phyloP scores from a whole-genome alignment of 805 yeast genomes.

The Cyberlindnera mrakii region DNA sequence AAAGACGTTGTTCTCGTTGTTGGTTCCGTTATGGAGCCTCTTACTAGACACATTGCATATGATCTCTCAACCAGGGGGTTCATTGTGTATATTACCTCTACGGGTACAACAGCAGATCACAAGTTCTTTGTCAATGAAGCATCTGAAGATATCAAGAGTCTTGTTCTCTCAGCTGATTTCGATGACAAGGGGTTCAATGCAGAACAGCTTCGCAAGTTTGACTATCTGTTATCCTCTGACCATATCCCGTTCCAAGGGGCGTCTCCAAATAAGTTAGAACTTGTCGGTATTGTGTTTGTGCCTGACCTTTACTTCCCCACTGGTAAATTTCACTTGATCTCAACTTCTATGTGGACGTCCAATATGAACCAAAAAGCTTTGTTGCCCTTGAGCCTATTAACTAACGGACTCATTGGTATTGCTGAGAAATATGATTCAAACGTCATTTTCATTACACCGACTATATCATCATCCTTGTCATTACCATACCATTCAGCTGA shows the following conservation, averaged over 20 bases:
- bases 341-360: slow-evolving; percentile 44
- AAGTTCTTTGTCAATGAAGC: slow-evolving; percentile 50
- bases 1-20: slow-evolving; percentile 68
- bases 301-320: slow-evolving; percentile 66
- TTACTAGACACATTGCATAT: slow-evolving; percentile 60
- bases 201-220: slow-evolving; percentile 42
- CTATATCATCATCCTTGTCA: slow-evolving; percentile 45
- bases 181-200: slow-evolving; percentile 35
- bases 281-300: slow-evolving; percentile 61
- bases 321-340: slow-evolving; percentile 59
- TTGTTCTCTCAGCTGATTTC: slow-evolving; percentile 44
- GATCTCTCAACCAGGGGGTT: slow-evolving; percentile 78
- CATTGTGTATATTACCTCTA: slow-evolving; percentile 64
- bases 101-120: slow-evolving; percentile 29
- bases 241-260: slow-evolving; percentile 57
- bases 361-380: slow-evolving; percentile 39
- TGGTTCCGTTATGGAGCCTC: slow-evolving; percentile 73
- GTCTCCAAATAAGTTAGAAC: slow-evolving; percentile 44
- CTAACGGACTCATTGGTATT: slow-evolving; percentile 49
- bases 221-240: slow-evolving; percentile 42
- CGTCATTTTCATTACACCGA: slow-evolving; percentile 47
- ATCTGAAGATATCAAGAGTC: slow-evolving; percentile 62
- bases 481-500: slow-evolving; percentile 65
- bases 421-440: slow-evolving; percentile 46
- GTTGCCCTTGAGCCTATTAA: slow-evolving; percentile 44